Evolutionary conservation across 345 rosid genomes (phyloP), one percentile per base, ranked within the genome.

Genomic region (Ceriops tagal): DNA sequence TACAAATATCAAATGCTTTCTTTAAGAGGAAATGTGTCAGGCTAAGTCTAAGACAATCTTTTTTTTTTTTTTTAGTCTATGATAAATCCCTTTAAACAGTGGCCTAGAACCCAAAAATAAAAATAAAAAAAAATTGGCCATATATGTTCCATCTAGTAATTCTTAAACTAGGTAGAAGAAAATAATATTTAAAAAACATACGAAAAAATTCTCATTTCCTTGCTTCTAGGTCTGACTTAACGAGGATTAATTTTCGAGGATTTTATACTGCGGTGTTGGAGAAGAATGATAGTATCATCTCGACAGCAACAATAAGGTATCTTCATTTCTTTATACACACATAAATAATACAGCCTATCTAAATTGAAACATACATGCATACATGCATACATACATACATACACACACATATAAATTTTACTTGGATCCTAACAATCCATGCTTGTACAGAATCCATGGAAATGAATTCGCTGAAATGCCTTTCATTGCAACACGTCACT

Each of bases 291-390:
- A 16, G 28, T 4, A 56, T 56, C 28, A 56, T 56, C 5, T 56
- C 59, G 22, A 26, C 24, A 9, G 59, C 59, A 56, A 56, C 59
- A 56, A 11, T 56, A 56, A 56, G 59, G 59, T 56, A 56, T 16
- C 18, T 43, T 43, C 49, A 43, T 43, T 43, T 13, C 49, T 43
- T 43, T 43, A 15, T 43, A 43, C 16, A 43, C 49, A 43, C 49
- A 13, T 13, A 43, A 13, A 43, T 43, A 13, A 24, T 56, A 11
- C 5, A 21, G 59, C 19, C 24, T 56, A 2, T n/a, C 21, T 24
- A 53, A 10, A 24, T n/a, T 8, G 27, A 53, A 53, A 53, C 2
- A n/a, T 20, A 53, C 11, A 53, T 5, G 3, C 10, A 22, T 5
- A n/a, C 20, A 6, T 19, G n/a, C 10, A 10, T 5, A 53, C 24